Evolutionary conservation across 352 stramenopile genomes (phyloP), one percentile per base, ranked within the genome.

Genomic region (Globisporangium rhizosaccharum): DNA sequence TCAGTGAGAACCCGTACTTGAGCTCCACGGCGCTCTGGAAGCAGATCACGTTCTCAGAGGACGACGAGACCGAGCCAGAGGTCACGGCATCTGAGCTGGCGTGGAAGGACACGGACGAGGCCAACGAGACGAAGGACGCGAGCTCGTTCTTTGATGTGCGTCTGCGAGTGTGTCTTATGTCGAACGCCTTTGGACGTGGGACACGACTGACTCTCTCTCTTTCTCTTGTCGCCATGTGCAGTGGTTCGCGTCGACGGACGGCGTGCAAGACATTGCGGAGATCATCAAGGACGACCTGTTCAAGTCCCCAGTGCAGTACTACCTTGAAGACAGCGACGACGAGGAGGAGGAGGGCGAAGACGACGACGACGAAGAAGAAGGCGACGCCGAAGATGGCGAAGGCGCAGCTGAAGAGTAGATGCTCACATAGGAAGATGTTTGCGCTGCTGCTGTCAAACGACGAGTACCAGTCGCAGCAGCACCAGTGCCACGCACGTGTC

Each of bases 271-370:
- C 49, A 52, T 87, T 12, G 76, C 80, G 10, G 79, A 92, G 67
- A 73, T 85, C 51, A 88, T 92, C 54, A 89, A 90, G 73, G 80
- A 92, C 57, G 82, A 92, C 37, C 42, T 89, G 6, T 92, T 75
- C 80, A 90, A 88, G 72, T 77, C 74, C 59, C 79, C 82, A 15
- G 72, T 90, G 44, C 65, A 60, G 73, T 85, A 75, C 54, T 92
- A 79, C 68, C 17, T 76, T 30, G 65, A 64, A 18, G 51, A 64
- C 57, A 73, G 82, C 23, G 75, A 73, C 5, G 73, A 86, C 1
- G 78, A 84, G 0, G 74, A 76, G 0, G 65, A 68, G 0, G 70
- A 79, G 0, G 72, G 73, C 0, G 74, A 71, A 2, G 73, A 76
- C 2, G 72, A 49, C 2, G 75, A 61, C 0, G 56, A 69, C 2